phyloP scores from a whole-genome alignment of 2,329 filamentous ascomycete genomes.

The Arthrobotrys iridis region DNA sequence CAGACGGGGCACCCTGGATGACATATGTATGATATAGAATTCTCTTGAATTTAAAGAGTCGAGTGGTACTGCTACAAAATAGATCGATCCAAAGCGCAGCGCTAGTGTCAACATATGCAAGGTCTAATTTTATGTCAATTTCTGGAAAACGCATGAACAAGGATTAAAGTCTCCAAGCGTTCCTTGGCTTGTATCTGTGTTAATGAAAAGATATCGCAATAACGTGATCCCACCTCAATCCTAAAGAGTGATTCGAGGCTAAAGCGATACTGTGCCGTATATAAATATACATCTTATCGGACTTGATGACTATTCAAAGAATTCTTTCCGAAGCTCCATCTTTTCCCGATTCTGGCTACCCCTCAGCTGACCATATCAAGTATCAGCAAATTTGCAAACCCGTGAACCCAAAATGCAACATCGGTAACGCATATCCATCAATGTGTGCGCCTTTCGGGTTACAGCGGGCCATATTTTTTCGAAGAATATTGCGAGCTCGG shows the following conservation, averaged over 20 bases:
- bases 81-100: neutral
- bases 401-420: slow-evolving; percentile 5
- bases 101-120: neutral
- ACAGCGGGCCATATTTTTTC: no score
- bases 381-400: neutral
- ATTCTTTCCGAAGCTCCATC: neutral
- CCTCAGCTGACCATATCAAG: no score
- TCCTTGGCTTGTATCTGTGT: slow-evolving; percentile 5
- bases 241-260: no score
- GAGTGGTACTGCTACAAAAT: no score
- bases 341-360: no score
- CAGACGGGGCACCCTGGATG: no score
- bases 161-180: slow-evolving; percentile 4
- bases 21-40: no score
- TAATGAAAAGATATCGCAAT: slow-evolving; percentile 1
- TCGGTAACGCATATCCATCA: neutral
- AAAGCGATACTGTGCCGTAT: neutral
- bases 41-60: no score
- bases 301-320: slow-evolving; percentile 1
- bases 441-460: neutral
- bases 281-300: slow-evolving; percentile 1
- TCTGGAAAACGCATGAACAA: slow-evolving; percentile 4
- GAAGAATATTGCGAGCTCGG: no score
- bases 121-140: neutral
- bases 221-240: neutral